Conservation (phyloP, 2,329 filamentous ascomycete species). For the Cladosporium sp. region DNA sequence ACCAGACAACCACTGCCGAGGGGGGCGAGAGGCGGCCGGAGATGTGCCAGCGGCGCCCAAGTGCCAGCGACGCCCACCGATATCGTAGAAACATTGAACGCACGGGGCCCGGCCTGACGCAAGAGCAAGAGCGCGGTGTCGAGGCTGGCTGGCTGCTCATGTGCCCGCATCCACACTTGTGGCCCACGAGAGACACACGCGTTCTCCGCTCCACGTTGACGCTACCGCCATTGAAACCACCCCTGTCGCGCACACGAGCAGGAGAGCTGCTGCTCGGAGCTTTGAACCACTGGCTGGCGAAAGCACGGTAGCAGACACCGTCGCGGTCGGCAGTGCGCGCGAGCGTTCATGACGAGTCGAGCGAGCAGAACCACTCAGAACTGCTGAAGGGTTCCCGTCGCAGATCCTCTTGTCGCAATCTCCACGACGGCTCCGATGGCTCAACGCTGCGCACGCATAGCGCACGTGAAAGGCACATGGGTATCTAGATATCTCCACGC, state of each 20-base stretch:
- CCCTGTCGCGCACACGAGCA: not conserved
- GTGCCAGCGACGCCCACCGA: not conserved
- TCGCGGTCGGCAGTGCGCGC: too few relatives aligned
- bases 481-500: not conserved
- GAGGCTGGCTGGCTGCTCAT: not conserved
- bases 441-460: not conserved
- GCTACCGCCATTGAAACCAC: not conserved
- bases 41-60: slow-evolving; percentile 1
- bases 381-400: not conserved
- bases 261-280: not conserved
- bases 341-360: not conserved
- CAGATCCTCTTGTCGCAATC: slow-evolving; percentile 2
- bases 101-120: not conserved
- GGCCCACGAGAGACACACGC: not conserved
- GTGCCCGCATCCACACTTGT: not conserved
- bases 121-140: too few relatives aligned
- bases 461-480: not conserved
- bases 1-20: not conserved
- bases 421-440: not conserved
- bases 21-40: not conserved
- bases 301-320: not conserved
- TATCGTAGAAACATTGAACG: not conserved
- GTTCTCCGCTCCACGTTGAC: not conserved
- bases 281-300: not conserved
- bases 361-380: not conserved